Evolutionary conservation across 164 flowering plant genomes (phyloP), one percentile per base, ranked within the genome.

Genomic region (Platanus orientalis): DNA sequence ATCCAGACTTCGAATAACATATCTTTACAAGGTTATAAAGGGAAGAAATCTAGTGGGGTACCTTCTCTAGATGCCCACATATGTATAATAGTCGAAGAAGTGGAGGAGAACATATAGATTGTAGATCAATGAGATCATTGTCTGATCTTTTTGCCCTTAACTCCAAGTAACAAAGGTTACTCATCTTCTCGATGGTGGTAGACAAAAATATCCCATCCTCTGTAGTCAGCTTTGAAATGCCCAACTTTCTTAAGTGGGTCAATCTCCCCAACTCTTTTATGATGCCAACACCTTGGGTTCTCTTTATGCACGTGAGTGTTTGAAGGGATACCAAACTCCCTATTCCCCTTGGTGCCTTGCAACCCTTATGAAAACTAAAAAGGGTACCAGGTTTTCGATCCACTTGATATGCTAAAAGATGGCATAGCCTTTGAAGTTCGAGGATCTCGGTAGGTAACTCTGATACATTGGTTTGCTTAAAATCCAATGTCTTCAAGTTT

Each of bases 41-140:
- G 16, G n/a, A n/a, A 5, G 57, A 25, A 23, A 69, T 57, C 72
- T 68, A 69, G n/a, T 25, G 20, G 0, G 72, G 72, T 14, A 69
- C 23, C 40, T 36, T 50, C 3, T 17, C 42, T 23, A 69, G n/a
- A 32, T 25, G 45, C 25, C 72, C 72, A 2, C 28, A 7, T 5
- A 69, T 17, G 49, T 21, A 42, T 1, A 69, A 42, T n/a, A 58
- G 12, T 6, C 17, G 52, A 20, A 69, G 53, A 12, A 16, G 13
- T 0, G 5, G 44, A 0, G 68, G 67, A n/a, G 17, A 23, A 23
- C 9, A 14, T 6, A 56, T 3, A 34, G 28, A 5, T n/a, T 63
- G 24, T 11, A 64, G 30, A 49, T 63, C 51, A 17, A 66, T 32
- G 7, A 51, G 13, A 51, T 59, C 62, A n/a, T 20, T 44, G 10